phyloP scores from a whole-genome alignment of 495 filamentous ascomycete species.

The Daldinia grandis region DNA sequence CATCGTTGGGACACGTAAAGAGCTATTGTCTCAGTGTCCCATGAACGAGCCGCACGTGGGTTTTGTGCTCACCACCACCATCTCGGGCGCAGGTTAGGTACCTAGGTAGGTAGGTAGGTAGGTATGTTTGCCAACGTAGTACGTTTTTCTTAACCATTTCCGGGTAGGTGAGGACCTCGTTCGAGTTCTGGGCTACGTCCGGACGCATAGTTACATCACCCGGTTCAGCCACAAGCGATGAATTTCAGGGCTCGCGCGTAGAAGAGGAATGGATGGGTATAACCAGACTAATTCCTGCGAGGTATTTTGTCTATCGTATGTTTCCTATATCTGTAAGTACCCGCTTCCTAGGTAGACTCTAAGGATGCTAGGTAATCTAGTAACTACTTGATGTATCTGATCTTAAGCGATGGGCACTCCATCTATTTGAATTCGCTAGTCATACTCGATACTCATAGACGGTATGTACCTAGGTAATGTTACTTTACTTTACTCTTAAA shows the following conservation, averaged over 20 bases:
- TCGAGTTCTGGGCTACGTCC: slow-evolving; percentile 5
- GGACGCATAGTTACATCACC: slow-evolving; percentile 16
- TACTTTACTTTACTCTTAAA: no score
- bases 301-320: slow-evolving; percentile 25
- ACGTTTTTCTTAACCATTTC: background rate
- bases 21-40: slow-evolving; percentile 45
- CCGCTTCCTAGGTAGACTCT: slow-evolving; percentile 29
- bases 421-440: slow-evolving; percentile 16
- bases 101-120: slow-evolving; percentile 9
- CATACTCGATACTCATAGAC: background rate
- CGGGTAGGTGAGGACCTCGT: background rate
- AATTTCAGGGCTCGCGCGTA: slow-evolving; percentile 21
- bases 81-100: slow-evolving; percentile 9
- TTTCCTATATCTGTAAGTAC: slow-evolving; percentile 42
- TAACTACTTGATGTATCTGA: slow-evolving; percentile 37
- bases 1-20: slow-evolving; percentile 30
- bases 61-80: slow-evolving; percentile 43
- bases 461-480: no score
- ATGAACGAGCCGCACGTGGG: slow-evolving; percentile 44
- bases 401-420: slow-evolving; percentile 36
- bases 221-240: slow-evolving; percentile 21
- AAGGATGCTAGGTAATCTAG: slow-evolving; percentile 34
- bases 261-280: slow-evolving; percentile 12
- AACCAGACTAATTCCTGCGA: slow-evolving; percentile 6
- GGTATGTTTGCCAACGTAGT: slow-evolving; percentile 14